A percentile compares a stretch with the other conserved stretches of the same genome.
phyloP scores from a whole-genome alignment of 768 basidiomycete species.

The Tremella fuciformis region DNA sequence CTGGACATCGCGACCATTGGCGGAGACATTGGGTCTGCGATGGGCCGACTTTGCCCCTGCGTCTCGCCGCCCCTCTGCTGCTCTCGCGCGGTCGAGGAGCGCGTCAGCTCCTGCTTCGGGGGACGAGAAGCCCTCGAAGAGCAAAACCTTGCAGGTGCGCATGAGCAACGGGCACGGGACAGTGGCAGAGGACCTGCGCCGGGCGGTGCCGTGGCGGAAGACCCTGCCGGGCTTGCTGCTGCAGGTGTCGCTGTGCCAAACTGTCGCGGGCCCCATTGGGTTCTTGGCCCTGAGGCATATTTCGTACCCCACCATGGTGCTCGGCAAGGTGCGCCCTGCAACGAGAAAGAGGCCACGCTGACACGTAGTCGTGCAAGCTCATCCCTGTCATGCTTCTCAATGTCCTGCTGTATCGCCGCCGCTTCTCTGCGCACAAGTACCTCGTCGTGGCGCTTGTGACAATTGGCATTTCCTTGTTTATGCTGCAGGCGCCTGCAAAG shows the following conservation, averaged over 20 bases:
- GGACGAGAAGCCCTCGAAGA: not conserved
- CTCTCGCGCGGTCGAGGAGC: not conserved
- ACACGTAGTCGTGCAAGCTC: constrained; percentile 78
- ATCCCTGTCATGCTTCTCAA: constrained; percentile 95
- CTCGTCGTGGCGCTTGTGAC: constrained; percentile 92
- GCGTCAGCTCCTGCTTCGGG: not conserved
- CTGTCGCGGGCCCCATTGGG: constrained; percentile 88
- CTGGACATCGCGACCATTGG: constrained; percentile 12
- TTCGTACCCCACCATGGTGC: constrained; percentile 97
- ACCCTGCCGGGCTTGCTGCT: constrained; percentile 50
- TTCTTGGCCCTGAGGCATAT: constrained; percentile 93
- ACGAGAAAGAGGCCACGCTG: not conserved
- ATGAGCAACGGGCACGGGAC: constrained; percentile 1
- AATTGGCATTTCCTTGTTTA: constrained; percentile 84
- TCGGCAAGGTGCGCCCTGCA: constrained; percentile 63
- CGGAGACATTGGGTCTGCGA: constrained; percentile 19
- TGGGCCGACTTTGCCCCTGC: constrained; percentile 2
- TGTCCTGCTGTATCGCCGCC: constrained; percentile 85
- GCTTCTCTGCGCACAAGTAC: constrained; percentile 92
- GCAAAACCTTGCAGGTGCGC: not conserved
- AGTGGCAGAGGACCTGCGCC: not conserved
- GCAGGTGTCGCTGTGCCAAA: constrained; percentile 82
- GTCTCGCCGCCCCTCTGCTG: not conserved
- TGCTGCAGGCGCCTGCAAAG: constrained; percentile 61
- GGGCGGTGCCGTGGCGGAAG: constrained; percentile 17